Conservation (phyloP, 2,329 filamentous ascomycete species). For the Rutstroemia sp. region DNA sequence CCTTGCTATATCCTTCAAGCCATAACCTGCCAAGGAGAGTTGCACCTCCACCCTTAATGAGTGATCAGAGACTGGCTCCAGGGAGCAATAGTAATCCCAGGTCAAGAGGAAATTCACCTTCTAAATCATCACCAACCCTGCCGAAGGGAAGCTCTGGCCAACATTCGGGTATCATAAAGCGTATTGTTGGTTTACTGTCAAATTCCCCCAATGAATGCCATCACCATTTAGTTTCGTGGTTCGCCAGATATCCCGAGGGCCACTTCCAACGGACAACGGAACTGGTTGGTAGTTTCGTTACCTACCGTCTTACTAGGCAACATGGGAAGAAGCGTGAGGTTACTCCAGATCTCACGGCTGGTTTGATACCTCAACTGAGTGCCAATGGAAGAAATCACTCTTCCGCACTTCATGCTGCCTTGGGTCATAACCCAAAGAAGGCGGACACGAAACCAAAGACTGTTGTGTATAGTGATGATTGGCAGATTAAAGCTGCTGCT, state of each 20-base stretch:
- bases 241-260: conserved; percentile 59
- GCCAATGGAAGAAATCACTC: conserved; percentile 46
- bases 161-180: conserved; percentile 79
- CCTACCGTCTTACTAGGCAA: conserved; percentile 68
- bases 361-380: conserved; percentile 63
- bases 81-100: not conserved
- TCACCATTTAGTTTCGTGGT: conserved; percentile 69
- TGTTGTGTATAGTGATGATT: conserved; percentile 70
- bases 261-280: conserved; percentile 71
- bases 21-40: not conserved
- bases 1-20: conserved; percentile 52
- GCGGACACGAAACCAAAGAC: conserved; percentile 47
- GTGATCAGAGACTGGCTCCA: not conserved
- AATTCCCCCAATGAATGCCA: conserved; percentile 71
- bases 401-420: conserved; percentile 69
- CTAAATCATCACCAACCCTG: conserved; percentile 8
- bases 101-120: conserved; percentile 5
- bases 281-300: conserved; percentile 69
- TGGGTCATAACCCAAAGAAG: conserved; percentile 55
- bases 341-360: conserved; percentile 53
- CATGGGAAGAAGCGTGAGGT: conserved; percentile 57
- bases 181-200: conserved; percentile 71
- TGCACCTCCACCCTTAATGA: conserved; percentile 6
- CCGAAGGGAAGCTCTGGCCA: conserved; percentile 42
- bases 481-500: conserved; percentile 79